Base-by-base conservation (phyloP, 1,139 yeast genomes). In the Geotrichum candidum region DNA sequence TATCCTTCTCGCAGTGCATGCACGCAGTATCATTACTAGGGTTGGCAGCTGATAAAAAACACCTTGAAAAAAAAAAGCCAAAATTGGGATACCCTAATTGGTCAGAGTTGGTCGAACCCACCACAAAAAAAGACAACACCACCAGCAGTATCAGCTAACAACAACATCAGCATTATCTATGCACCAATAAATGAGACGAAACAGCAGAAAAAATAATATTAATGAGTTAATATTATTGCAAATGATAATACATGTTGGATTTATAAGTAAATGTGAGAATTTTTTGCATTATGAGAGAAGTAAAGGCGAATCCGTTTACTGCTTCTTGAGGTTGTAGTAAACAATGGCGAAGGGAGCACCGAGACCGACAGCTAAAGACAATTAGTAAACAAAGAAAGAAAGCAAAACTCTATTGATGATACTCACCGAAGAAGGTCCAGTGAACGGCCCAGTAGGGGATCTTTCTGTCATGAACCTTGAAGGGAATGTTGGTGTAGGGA, bases 401-500 rank as follows among this genome's bases (percentile, higher is more conserved):
- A 33, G 15, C 15, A 25, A 5, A 57, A 10, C 18, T 23, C 3
- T n/a, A 23, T 13, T 27, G 41, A 18, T 41, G 53, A 23, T 29
- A 75, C 79, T 59, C 74, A 74, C 91, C 86, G 73, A 90, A 83
- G 78, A 85, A 86, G 62, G 92, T 85, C 82, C 89, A 87, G 81
- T 87, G 96, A 68, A 86, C 81, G 60, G 90, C 79, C 70, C 85
- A 87, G 76, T 84, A 90, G 68, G 98, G 98, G 68, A 92, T 82
- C 80, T 85, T 88, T 84, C 96, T 90, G 83, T 85, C 81, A 82
- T 90, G 90, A 68, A 94, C 95, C 82, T 85, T 84, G 85, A 92
- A 94, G 68, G 99, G 99, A 68, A 94, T 74, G 84, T 94, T 94
- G 73, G 88, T 81, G 86, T 94, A 92, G 59, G 86, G 85, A 72